Conservation (phyloP, 345 rosid species). For the Gynandropsis gynandra region DNA sequence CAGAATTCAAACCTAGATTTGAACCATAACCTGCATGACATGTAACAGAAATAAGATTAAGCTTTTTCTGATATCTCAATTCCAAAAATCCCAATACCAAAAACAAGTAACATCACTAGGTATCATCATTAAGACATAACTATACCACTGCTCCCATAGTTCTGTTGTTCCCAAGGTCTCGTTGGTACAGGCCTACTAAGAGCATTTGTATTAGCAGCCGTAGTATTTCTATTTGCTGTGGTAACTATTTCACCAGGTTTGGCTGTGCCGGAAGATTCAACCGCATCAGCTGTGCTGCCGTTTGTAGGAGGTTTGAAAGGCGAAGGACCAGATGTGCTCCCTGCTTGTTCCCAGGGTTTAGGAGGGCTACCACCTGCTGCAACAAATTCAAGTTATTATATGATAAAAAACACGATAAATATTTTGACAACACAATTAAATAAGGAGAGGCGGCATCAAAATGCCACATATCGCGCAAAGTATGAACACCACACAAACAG, state of each 20-base stretch:
- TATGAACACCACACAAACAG: not conserved
- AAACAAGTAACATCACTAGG: not conserved
- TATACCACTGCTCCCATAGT: constrained; percentile 51
- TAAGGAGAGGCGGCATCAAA: not conserved
- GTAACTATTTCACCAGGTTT: constrained; percentile 71
- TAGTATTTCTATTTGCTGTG: too few species aligned
- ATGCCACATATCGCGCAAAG: not conserved
- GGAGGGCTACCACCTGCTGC: constrained; percentile 56
- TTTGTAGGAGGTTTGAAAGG: constrained; percentile 89
- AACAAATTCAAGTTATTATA: constrained; percentile 4
- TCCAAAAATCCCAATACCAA: not conserved
- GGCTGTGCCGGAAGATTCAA: constrained; percentile 94
- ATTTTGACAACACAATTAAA: not conserved
- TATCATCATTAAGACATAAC: constrained; percentile 9
- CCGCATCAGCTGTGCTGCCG: constrained; percentile 83
- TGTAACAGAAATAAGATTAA: constrained; percentile 17
- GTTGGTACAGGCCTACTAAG: constrained; percentile 64
- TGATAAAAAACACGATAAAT: not conserved
- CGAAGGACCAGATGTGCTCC: constrained; percentile 54
- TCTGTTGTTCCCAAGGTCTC: constrained; percentile 92
- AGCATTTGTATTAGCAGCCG: constrained; percentile 23
- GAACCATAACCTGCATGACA: constrained; percentile 57
- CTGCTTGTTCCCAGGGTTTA: constrained; percentile 98
- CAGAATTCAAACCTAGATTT: constrained; percentile 56
- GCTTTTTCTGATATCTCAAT: constrained; percentile 1